Percentiles rank a stretch among this genome's conserved stretches.
Evolutionary conservation across 257 asterid species (phyloP).

Genomic region (Avicennia marina): DNA sequence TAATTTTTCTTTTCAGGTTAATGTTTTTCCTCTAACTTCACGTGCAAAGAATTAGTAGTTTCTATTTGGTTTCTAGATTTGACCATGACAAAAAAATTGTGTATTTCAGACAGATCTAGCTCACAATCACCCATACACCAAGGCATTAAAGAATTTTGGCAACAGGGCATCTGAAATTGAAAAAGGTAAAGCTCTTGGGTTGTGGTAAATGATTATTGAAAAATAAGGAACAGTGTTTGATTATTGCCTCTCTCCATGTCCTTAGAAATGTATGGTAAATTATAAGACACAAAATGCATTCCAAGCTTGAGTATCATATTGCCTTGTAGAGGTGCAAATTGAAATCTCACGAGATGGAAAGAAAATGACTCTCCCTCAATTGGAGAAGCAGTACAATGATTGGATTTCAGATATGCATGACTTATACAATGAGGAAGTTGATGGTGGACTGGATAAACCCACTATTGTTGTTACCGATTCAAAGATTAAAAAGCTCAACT

Average conservation of each 20-base stretch:
- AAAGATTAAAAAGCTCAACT: conserved; percentile 40
- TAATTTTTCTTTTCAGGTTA: neutral
- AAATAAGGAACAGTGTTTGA: neutral
- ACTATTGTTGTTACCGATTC: conserved; percentile 25
- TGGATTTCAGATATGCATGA: conserved; percentile 67
- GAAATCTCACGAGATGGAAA: conserved; percentile 42
- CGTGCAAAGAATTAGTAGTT: neutral
- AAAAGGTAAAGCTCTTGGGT: conserved; percentile 28
- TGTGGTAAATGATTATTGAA: neutral
- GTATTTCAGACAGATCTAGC: conserved; percentile 62
- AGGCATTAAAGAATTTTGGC: conserved; percentile 62
- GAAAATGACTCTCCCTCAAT: conserved; percentile 34
- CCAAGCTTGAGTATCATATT: neutral
- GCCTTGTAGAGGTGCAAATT: conserved; percentile 37
- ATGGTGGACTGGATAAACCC: conserved; percentile 51
- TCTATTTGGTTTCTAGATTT: neutral
- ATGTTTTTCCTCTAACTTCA: neutral
- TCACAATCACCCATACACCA: conserved; percentile 53
- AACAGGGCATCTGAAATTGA: conserved; percentile 33
- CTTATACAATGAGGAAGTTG: conserved; percentile 48
- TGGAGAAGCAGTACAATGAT: conserved; percentile 49
- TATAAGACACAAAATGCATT: neutral
- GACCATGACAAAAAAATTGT: neutral
- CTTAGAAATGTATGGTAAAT: neutral
- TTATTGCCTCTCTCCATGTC: neutral